phyloP scores from a whole-genome alignment of 1,284 basidiomycete genomes.

The Malassezia slooffiae region DNA sequence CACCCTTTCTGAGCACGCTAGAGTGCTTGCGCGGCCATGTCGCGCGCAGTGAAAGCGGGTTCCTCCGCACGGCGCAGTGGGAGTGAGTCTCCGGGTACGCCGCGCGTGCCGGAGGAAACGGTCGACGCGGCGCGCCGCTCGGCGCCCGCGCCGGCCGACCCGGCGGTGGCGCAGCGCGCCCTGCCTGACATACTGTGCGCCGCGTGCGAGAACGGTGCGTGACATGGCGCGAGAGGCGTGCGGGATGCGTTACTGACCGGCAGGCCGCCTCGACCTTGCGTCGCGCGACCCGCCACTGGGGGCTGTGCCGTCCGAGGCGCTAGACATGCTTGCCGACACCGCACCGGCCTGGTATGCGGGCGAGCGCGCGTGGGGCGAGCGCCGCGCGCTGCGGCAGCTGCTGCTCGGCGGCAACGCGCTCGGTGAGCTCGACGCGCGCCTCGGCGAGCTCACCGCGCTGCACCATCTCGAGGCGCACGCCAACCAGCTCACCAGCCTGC shows the following conservation, averaged over 20 bases:
- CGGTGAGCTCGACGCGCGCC: conserved; percentile 18
- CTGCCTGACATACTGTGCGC: neutral
- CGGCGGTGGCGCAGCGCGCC: no score
- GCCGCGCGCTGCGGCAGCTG: conserved; percentile 24
- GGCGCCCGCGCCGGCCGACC: no score
- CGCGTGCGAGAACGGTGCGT: conserved; percentile 3
- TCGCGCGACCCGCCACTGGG: neutral
- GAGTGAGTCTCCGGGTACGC: no score
- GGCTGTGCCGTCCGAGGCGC: neutral
- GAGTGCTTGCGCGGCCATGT: no score
- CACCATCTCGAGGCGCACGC: conserved; percentile 31
- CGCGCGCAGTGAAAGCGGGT: conserved; percentile 7
- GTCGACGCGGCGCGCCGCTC: no score
- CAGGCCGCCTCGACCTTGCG: conserved; percentile 5
- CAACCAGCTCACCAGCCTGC: conserved; percentile 27
- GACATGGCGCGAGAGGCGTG: neutral
- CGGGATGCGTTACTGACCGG: no score
- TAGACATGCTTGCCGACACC: conserved; percentile 1
- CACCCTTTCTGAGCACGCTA: no score
- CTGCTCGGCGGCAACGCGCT: conserved; percentile 30
- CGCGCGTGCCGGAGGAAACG: no score
- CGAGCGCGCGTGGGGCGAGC: conserved; percentile 23
- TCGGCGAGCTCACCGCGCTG: conserved; percentile 27
- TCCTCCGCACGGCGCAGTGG: neutral
- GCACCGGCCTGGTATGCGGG: conserved; percentile 5